Evolutionary conservation across 2,329 filamentous ascomycete species (phyloP).

Genomic region (Sclerotinia minor): DNA sequence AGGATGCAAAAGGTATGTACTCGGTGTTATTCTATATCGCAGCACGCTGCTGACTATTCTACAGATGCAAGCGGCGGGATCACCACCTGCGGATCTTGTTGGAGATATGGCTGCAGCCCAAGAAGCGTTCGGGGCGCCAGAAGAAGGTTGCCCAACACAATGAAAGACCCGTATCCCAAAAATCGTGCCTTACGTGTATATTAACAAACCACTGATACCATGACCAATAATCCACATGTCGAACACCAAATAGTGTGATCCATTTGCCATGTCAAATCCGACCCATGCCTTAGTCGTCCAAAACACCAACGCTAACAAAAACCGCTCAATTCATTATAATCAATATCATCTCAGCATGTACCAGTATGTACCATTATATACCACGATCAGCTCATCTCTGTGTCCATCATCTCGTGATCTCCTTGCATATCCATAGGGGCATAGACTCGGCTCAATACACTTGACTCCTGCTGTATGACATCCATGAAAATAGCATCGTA

Average conservation of each 20-base stretch:
- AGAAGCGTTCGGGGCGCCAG: conserved; percentile 62
- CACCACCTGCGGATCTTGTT: conserved; percentile 85
- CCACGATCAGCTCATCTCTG: conserved; percentile 23
- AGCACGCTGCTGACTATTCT: conserved; percentile 28
- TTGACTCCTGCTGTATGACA: conserved; percentile 51
- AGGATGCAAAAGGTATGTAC: conserved; percentile 88
- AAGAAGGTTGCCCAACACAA: conserved; percentile 64
- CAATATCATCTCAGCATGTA: conserved; percentile 10
- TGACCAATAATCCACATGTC: conserved; percentile 5
- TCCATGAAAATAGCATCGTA: conserved; percentile 68
- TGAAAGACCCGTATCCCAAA: conserved; percentile 43
- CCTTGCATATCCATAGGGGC: conserved; percentile 11
- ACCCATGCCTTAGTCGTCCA: conserved; percentile 24
- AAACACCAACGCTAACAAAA: conserved; percentile 36
- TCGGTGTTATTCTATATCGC: conserved; percentile 18
- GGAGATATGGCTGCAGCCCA: conserved; percentile 85
- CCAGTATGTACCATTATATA: background rate
- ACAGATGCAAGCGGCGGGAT: conserved; percentile 95
- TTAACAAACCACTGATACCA: conserved; percentile 25
- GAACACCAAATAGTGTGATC: conserved; percentile 6
- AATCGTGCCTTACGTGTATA: conserved; percentile 22
- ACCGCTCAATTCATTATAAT: background rate
- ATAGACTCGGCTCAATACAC: conserved; percentile 28
- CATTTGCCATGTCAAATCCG: conserved; percentile 2
- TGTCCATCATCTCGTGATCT: conserved; percentile 30